Conservation (phyloP, 1,139 yeast genomes). For the Lodderomyces elongisporus region DNA sequence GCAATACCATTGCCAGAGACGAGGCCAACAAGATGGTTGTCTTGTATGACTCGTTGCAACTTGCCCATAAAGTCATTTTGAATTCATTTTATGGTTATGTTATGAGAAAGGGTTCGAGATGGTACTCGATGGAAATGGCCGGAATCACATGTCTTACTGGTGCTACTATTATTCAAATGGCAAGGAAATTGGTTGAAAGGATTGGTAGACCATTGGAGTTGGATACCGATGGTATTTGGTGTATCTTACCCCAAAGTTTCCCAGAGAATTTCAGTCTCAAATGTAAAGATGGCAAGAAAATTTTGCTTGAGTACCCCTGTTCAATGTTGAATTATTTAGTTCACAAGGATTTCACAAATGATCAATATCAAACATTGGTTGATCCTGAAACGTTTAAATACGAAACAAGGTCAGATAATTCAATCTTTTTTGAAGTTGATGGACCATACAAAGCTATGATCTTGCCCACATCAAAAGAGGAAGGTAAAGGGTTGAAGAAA, state of each 20-base stretch:
- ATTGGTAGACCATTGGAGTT: conserved; percentile 93
- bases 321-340: conserved; percentile 94
- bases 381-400: conserved; percentile 68
- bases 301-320: conserved; percentile 86
- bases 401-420: conserved; percentile 79
- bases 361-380: conserved; percentile 84
- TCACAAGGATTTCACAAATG: conserved; percentile 85
- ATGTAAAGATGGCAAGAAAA: conserved; percentile 70
- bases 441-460: conserved; percentile 99
- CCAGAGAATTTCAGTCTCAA: conserved; percentile 82
- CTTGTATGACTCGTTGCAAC: conserved; percentile 87
- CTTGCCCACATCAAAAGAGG: conserved; percentile 94
- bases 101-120: conserved; percentile 97
- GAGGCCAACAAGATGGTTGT: conserved; percentile 94
- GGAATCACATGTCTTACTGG: conserved; percentile 98
- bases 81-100: conserved; percentile 98
- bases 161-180: conserved; percentile 97
- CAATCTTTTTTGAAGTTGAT: conserved; percentile 96
- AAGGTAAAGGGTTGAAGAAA: conserved; percentile 93
- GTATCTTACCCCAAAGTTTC: conserved; percentile 87
- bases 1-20: conserved; percentile 58
- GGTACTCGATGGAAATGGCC: conserved; percentile 99
- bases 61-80: conserved; percentile 94
- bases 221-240: conserved; percentile 99
- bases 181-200: conserved; percentile 86